Base-by-base conservation (phyloP, 1,284 basidiomycete genomes). In the Ceratobasidium sp. region DNA sequence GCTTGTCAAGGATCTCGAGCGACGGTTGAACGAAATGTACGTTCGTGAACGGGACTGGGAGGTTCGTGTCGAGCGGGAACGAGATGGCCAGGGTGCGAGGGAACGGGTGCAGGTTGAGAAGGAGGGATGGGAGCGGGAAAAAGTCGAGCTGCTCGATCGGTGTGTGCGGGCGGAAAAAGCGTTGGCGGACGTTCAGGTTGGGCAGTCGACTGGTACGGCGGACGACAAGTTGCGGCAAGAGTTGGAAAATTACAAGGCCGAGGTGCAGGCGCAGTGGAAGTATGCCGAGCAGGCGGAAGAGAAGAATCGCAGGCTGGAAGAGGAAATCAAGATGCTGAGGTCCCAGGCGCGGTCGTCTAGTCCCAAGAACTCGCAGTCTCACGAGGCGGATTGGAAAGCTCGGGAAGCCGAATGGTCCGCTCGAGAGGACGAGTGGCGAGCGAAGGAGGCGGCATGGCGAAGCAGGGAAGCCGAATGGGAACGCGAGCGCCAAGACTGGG, bases 221-320 rank as follows among this genome's bases (percentile, higher is more conserved):
- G 55, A 71, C 6, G 55, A 50, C 10, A 71, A 52, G 46, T 34
- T 71, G 16, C 28, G 57, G n/a, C 14, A 36, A 16, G 41, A 71
- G 45, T 30, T 71, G 57, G 69, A 71, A 14, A 57, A 71, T n/a
- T 71, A 71, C 46, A 59, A 60, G 57, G 28, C 43, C 28, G 69
- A 71, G 45, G 69, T 71, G 21, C 43, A 71, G 57, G 55, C 69
- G 30, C 69, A 71, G 46, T 71, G 69, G 69, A 71, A 60, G 21
- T 71, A 60, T 39, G 69, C 69, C 16, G 69, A 71, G 34, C 57
- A 71, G 57, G 57, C 69, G 32, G 69, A 71, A 21, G 57, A 45
- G 16, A 59, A 14, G 21, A 52, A 28, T 32, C 59, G 48, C 57
- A n/a, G 28, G 4, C 23, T 71, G 30, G 57, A 71, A 46, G 34